A percentile compares a stretch with the other conserved stretches of the same genome.
Conservation (phyloP, 208 protist genomes). For the Angomonas desouzai region DNA sequence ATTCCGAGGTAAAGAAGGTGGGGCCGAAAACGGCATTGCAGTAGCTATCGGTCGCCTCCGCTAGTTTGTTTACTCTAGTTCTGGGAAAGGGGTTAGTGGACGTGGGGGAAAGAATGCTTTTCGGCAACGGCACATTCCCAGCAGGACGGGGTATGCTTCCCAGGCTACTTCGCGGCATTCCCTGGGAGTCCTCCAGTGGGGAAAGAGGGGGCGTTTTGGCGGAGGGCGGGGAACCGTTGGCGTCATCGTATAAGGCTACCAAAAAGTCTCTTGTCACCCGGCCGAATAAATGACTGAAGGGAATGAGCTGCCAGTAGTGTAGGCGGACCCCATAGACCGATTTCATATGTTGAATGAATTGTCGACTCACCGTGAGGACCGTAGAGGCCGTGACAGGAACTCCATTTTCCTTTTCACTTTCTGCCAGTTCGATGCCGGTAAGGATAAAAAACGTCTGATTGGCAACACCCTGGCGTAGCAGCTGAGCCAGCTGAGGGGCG, state of each 20-base stretch:
- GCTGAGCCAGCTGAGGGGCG: background rate
- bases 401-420: background rate
- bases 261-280: slow-evolving; percentile 17
- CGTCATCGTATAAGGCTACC: background rate
- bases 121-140: background rate
- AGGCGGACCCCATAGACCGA: slow-evolving; percentile 30
- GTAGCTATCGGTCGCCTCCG: background rate
- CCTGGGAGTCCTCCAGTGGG: background rate
- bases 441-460: slow-evolving; percentile 41
- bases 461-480: slow-evolving; percentile 30
- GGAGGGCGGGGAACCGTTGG: background rate
- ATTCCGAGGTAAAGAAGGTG: background rate
- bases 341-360: slow-evolving; percentile 36
- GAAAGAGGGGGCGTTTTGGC: background rate
- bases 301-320: slow-evolving; percentile 39
- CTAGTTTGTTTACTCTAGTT: background rate
- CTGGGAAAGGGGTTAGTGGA: background rate
- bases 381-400: background rate
- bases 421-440: slow-evolving; percentile 27
- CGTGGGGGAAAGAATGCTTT: slow-evolving; percentile 3
- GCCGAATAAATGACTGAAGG: slow-evolving; percentile 36
- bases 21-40: background rate
- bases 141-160: background rate
- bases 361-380: slow-evolving; percentile 18
- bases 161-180: background rate